Base-by-base conservation (phyloP, 1,284 basidiomycete genomes). In the Tilletiopsis washingtonensis region DNA sequence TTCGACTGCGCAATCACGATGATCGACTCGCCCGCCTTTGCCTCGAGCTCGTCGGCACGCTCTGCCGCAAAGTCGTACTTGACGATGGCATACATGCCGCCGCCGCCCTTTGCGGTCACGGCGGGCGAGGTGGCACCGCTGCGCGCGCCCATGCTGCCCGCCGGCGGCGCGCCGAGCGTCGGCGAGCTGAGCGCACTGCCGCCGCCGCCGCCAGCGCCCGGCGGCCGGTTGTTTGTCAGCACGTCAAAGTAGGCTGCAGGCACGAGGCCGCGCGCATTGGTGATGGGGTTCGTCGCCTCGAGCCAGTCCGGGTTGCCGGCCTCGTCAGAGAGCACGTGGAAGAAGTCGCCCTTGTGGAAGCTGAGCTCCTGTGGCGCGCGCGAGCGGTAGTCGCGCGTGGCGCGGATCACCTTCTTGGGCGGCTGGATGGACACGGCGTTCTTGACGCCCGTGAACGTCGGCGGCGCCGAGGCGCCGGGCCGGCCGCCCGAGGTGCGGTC, bases 51-150 rank as follows among this genome's bases (percentile, higher is more conserved):
- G 73, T 99, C 94, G 9, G 88, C 82, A 32, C 94, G 82, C 74
- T 99, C 94, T 24, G 94, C 93, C 5, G 79, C 74, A 66, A 98
- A 98, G 71, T 98, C 91, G 73, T 97, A 93, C 63, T 91, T 82
- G 25, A 98, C 93, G 54, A 93, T 81, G 15, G 93, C 93, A 73
- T 94, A 97, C 24, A 80, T 57, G 14, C 66, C 66, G 39, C 64
- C 64, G 56, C 39, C 77, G 51, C 61, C 54, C 61, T 73, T 51
- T 51, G 54, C 44, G 40, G 62, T 47, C 49, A 64, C 42, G 42
- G 64, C 53, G 39, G 67, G 40, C 40, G 51, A 41, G 44, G 61
- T 47, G 40, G 59, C 45, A 3, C 54, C 54, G 19, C 54, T 54
- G 12, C 51, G 51, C 24, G 60, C 60, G 2, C 53, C 62, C 19